Evolutionary conservation across 108 stramenopile species (phyloP).

Genomic region (Cyclostephanos tholiformis): DNA sequence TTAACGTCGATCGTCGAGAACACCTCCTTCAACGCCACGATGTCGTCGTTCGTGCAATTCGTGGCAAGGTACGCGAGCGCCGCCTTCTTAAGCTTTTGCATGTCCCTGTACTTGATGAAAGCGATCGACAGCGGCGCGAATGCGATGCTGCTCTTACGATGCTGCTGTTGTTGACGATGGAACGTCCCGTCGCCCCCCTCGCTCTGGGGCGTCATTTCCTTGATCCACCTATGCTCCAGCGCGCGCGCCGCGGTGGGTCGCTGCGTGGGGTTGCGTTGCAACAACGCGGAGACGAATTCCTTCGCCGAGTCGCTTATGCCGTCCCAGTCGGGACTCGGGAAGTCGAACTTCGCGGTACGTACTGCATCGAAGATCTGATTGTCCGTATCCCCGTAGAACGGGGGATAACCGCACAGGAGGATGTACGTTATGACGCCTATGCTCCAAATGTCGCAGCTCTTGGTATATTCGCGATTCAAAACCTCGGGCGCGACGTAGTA

Average conservation of each 20-base stretch:
- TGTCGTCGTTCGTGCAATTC: conserved; percentile 75
- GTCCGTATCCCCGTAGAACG: conserved; percentile 61
- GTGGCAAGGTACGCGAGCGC: conserved; percentile 83
- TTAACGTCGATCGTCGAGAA: conserved; percentile 74
- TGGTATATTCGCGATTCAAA: conserved; percentile 90
- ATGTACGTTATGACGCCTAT: conserved; percentile 92
- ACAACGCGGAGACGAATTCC: conserved; percentile 68
- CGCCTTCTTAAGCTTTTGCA: conserved; percentile 88
- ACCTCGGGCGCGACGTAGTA: conserved; percentile 97
- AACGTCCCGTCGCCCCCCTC: neutral
- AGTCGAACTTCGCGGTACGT: conserved; percentile 71
- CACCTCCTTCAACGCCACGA: conserved; percentile 71
- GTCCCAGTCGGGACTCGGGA: conserved; percentile 88
- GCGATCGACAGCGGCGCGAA: conserved; percentile 45
- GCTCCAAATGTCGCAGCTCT: conserved; percentile 96
- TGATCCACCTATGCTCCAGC: conserved; percentile 79
- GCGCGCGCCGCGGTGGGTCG: conserved; percentile 78
- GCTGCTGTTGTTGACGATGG: conserved; percentile 2
- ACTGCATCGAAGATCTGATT: conserved; percentile 73
- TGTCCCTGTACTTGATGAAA: conserved; percentile 76
- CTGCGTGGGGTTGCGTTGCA: conserved; percentile 64
- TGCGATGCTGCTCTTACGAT: conserved; percentile 28
- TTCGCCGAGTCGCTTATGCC: conserved; percentile 70
- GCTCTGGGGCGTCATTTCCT: conserved; percentile 33
- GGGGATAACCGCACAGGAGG: conserved; percentile 90